phyloP scores from a whole-genome alignment of 495 filamentous ascomycete genomes.

The Neurospora cerealis region DNA sequence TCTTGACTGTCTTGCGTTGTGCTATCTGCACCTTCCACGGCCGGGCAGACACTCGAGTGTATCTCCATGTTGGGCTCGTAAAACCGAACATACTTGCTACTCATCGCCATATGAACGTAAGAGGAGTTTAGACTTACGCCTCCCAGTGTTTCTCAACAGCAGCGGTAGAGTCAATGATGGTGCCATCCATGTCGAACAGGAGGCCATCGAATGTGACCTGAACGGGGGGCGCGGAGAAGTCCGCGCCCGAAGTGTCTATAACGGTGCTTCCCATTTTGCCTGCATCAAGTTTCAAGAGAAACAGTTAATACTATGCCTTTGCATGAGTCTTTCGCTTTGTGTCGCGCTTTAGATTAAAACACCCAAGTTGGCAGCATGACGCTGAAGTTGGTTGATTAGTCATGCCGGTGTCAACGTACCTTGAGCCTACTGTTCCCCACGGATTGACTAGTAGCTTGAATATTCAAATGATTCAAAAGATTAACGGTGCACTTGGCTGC shows the following conservation, averaged over 20 bases:
- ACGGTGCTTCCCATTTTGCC: constrained; percentile 12
- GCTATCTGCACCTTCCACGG: neutral
- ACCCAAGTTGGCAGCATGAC: neutral
- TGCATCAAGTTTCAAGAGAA: neutral
- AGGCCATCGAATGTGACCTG: constrained; percentile 61
- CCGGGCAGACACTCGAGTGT: neutral
- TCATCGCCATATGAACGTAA: too few relatives aligned
- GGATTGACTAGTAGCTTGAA: neutral
- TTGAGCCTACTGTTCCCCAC: neutral
- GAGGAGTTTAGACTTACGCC: constrained; percentile 38
- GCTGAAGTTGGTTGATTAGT: neutral
- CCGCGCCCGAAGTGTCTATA: neutral
- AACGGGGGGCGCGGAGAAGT: constrained; percentile 51
- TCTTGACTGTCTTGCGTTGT: neutral
- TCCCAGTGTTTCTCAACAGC: constrained; percentile 93
- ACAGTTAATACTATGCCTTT: neutral
- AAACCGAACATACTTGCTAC: neutral
- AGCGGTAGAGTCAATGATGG: constrained; percentile 67
- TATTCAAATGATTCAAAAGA: neutral
- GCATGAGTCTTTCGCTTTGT: neutral
- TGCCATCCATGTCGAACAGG: constrained; percentile 89
- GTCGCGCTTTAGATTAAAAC: neutral
- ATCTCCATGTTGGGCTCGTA: neutral
- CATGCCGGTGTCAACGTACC: neutral
- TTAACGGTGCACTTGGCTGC: neutral